Conservation (phyloP, 768 basidiomycete species). For the Kwoniella dendrophila region DNA sequence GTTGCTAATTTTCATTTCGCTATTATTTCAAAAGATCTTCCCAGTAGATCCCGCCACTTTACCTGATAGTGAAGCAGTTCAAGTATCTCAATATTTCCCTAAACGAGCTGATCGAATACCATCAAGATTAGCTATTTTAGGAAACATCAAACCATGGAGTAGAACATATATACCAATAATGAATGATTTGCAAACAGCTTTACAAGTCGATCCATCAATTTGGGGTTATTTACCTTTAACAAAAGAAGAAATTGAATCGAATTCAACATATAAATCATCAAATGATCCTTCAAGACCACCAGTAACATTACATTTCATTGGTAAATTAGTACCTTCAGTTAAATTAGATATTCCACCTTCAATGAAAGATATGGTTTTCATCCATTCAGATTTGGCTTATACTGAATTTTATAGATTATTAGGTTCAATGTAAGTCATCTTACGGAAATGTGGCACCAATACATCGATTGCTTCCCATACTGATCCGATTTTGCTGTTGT, state of each 20-base stretch:
- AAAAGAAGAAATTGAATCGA: constrained; percentile 6
- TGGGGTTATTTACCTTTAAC: constrained; percentile 20
- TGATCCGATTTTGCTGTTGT: not conserved
- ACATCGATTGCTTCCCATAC: not conserved
- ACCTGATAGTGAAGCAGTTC: constrained; percentile 12
- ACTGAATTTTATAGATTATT: constrained; percentile 22
- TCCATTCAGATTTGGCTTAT: constrained; percentile 20
- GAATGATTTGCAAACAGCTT: constrained; percentile 14
- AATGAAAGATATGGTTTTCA: constrained; percentile 17
- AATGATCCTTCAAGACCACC: constrained; percentile 15
- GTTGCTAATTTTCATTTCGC: not conserved
- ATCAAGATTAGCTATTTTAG: constrained; percentile 22
- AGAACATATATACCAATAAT: constrained; percentile 23
- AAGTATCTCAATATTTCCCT: constrained; percentile 17
- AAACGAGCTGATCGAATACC: constrained; percentile 19
- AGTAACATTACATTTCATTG: constrained; percentile 20
- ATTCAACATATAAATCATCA: constrained; percentile 6
- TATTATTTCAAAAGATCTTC: constrained; percentile 16
- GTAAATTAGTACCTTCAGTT: constrained; percentile 1
- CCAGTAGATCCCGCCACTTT: constrained; percentile 9
- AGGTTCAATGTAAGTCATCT: constrained; percentile 21
- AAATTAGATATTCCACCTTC: constrained; percentile 16
- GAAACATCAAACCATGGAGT: constrained; percentile 20
- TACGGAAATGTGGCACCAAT: no score
- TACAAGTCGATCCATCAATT: constrained; percentile 12